Conservation (phyloP, 139 green algal genomes). For the Volvox africanus region DNA sequence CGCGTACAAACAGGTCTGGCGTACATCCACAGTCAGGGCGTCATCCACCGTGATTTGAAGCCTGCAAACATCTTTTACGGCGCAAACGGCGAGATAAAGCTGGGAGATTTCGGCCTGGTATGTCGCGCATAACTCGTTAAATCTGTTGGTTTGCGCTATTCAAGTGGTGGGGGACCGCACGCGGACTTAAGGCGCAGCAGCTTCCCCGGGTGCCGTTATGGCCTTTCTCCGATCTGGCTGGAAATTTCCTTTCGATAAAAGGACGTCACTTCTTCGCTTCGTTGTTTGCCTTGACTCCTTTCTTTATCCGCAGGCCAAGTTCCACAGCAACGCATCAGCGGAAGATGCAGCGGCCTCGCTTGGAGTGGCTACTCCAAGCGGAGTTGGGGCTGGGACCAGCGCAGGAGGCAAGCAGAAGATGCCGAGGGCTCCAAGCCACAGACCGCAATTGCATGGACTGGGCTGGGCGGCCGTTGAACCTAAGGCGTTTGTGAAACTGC, state of each 20-base stretch:
- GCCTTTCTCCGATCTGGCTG: too few relatives aligned
- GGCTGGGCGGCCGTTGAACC: too few relatives aligned
- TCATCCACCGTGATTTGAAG: constrained; percentile 92
- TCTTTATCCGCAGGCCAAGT: constrained; percentile 37
- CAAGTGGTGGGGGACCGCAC: too few relatives aligned
- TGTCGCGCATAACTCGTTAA: not conserved
- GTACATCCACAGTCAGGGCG: constrained; percentile 71
- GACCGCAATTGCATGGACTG: too few relatives aligned
- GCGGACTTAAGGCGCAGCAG: too few relatives aligned
- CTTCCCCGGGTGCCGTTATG: too few relatives aligned
- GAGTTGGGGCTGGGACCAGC: not conserved
- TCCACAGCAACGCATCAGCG: constrained; percentile 10
- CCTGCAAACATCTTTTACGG: constrained; percentile 85
- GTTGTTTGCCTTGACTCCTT: too few relatives aligned
- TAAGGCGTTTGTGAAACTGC: too few relatives aligned
- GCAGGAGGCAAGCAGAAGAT: not conserved
- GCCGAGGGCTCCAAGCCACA: too few relatives aligned
- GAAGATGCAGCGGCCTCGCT: not conserved
- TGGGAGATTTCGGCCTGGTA: constrained; percentile 90
- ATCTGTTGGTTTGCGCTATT: too few relatives aligned
- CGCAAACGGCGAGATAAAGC: constrained; percentile 82
- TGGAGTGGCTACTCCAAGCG: not conserved
- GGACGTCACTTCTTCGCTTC: too few relatives aligned
- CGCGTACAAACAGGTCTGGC: constrained; percentile 28
- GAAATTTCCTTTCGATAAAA: too few relatives aligned